Percentiles rank a stretch among this genome's conserved stretches.
phyloP scores from a whole-genome alignment of 2,329 filamentous ascomycete genomes.

The Claviceps monticola region DNA sequence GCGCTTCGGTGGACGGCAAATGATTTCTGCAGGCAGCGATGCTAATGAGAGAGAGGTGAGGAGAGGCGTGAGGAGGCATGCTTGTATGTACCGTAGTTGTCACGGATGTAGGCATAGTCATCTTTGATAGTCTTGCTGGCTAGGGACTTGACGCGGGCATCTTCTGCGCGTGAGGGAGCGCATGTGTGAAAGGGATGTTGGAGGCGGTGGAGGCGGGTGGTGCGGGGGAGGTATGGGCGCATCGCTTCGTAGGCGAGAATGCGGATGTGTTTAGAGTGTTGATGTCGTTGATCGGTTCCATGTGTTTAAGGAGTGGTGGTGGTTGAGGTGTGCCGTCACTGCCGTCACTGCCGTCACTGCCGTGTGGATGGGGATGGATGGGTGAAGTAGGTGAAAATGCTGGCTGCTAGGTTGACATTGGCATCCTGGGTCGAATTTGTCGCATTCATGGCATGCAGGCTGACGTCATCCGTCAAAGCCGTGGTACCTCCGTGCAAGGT shows the following conservation, averaged over 20 bases:
- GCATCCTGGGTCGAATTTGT: background rate
- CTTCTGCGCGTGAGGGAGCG: background rate
- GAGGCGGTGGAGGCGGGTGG: background rate
- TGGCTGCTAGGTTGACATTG: background rate
- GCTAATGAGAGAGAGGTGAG: background rate
- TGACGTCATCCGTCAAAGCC: background rate
- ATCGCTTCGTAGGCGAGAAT: background rate
- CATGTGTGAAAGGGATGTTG: background rate
- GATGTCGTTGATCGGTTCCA: no score
- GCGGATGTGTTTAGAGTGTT: no score
- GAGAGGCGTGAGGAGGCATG: background rate
- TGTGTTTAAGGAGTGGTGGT: no score
- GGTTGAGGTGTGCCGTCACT: no score
- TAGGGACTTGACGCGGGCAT: constrained; percentile 3
- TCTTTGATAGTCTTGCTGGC: constrained; percentile 24
- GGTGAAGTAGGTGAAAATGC: background rate
- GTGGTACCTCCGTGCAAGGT: background rate
- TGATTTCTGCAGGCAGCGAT: no score
- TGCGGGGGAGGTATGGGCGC: background rate
- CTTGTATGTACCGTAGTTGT: constrained; percentile 27
- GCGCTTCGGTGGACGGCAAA: no score
- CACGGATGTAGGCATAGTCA: constrained; percentile 31
- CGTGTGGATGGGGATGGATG: background rate
- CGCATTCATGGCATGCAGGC: background rate
- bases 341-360: no score